Base-by-base conservation (phyloP, 352 stramenopile genomes). In the Pythium coloratum region DNA sequence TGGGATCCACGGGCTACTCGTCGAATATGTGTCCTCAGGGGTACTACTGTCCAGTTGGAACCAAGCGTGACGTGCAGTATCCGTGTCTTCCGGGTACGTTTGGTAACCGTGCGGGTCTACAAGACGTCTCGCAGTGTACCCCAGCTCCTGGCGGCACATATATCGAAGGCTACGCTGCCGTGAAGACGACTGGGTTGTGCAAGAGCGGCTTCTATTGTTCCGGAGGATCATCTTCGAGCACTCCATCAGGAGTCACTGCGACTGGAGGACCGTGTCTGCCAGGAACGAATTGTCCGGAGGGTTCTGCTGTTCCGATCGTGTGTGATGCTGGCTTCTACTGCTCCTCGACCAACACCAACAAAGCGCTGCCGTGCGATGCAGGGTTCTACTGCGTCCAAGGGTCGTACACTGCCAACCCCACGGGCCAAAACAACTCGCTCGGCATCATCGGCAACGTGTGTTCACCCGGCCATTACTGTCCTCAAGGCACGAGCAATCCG, bases 321-420 rank as follows among this genome's bases (percentile, higher is more conserved):
- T 97, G 89, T 40, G 77, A 80, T 40, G 86, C 86, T 24, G 89
- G 88, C 3, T 81, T 77, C 4, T 96, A 95, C 58, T 97, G 89
- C 51, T 78, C 80, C 0, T 92, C 88, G 5, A 88, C 82, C 3
- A 93, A 95, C 62, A 90, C 78, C 0, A 73, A 92, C 12, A 71
- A 77, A 38, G 86, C 88, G 6, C 33, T 92, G 8, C 79, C 82
- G 0, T 98, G 92, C 38, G 67, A 81, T 5, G 64, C 81, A 36
- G 92, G 92, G 0, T 97, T 92, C 67, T 97, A 96, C 67, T 98
- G 91, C 56, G 72, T 96, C 0, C 89, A 96, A 66, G 86, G 86
- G 9, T 94, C 86, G 13, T 96, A 80, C 66, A 95, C 86, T 1
- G 73, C 82, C 8, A 89, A 76, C 2, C 86, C 86, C 8, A 92